Base-by-base conservation (phyloP, 768 basidiomycete species). In the Coprinopsis marcescibilis region DNA sequence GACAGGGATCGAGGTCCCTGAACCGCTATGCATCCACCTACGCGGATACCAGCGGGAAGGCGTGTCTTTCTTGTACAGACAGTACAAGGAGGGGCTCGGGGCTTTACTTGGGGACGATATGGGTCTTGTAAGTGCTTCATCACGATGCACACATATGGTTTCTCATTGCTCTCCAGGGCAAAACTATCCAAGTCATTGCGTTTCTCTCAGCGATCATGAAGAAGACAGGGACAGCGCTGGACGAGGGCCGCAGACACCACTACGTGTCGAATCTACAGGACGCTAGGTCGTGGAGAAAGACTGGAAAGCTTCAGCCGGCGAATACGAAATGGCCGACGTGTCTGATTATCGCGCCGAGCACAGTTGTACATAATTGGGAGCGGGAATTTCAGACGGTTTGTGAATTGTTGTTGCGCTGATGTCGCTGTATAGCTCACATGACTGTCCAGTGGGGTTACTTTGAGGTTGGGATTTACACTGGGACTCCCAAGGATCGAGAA, bases 51-150 rank as follows among this genome's bases (percentile, higher is more conserved):
- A 98, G 57, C 75, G 90, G 26, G 83, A 92, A 10, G 95, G 95
- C 6, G 78, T 87, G 11, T 63, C 70, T 33, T 97, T 97, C 64
- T 76, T 97, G 40, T 96, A 78, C 65, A 69, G 75, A 12, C 74
- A 82, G 37, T 96, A 85, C 59, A 63, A 70, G 23, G 68, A 83
- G 53, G 75, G 73, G 0, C 69, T 72, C 35, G 95, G 95, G 0
- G 94, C 85, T 0, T 60, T 97, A 10, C 73, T 98, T 3, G 95
- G 95, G 4, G 95, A 98, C 60, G 95, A 98, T 58, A 98, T 98
- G 95, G 95, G 91, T 53, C 69, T 85, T 51, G 81, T 83, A 56
- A 55, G 66, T 59, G 15, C 23, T 32, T 33, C 30, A 4, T 10
- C 17, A 11, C 7, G 7, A 36, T 10, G 51, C 47, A 26, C 8